Percentiles rank a stretch among this genome's conserved stretches.
Evolutionary conservation across 306 rosid genomes (phyloP).

Genomic region (Trifolium pratense): DNA sequence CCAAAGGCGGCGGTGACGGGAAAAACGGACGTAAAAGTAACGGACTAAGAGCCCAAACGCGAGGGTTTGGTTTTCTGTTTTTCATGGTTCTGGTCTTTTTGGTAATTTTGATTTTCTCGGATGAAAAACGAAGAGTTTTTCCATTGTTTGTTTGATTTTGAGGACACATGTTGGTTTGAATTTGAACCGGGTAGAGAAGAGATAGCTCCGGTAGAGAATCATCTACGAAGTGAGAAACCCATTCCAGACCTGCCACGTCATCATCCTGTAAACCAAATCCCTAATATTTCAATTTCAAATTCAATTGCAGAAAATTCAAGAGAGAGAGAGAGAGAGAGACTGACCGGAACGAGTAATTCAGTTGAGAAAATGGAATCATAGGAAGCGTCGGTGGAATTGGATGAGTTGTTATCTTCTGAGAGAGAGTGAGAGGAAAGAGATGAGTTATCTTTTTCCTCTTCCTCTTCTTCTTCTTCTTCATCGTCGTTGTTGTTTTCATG

Average conservation of each 20-base stretch:
- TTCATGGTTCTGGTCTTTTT: conserved; percentile 60
- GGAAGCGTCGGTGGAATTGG: conserved; percentile 56
- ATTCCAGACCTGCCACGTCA: conserved; percentile 79
- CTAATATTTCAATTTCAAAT: not conserved
- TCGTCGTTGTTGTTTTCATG: conserved; percentile 43
- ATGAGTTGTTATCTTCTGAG: conserved; percentile 53
- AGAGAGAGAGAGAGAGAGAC: not conserved
- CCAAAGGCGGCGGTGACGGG: conserved; percentile 46
- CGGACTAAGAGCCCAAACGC: conserved; percentile 40
- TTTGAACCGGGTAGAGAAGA: conserved; percentile 50
- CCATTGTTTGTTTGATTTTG: conserved; percentile 45
- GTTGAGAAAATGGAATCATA: conserved; percentile 55
- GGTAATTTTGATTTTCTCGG: conserved; percentile 44
- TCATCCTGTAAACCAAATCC: conserved; percentile 58
- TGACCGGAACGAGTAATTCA: conserved; percentile 81
- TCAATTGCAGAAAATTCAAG: not conserved
- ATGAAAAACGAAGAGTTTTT: conserved; percentile 49
- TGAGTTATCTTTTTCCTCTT: conserved; percentile 44
- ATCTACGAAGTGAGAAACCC: conserved; percentile 95
- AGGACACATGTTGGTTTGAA: conserved; percentile 28
- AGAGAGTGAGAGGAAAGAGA: conserved; percentile 54
- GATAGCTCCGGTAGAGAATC: conserved; percentile 68
- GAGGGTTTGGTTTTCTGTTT: conserved; percentile 42
- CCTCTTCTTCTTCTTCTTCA: not conserved
- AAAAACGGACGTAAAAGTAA: conserved; percentile 48